Base-by-base conservation (phyloP, 805 yeast species). In the Barnettozyma vustinii region DNA sequence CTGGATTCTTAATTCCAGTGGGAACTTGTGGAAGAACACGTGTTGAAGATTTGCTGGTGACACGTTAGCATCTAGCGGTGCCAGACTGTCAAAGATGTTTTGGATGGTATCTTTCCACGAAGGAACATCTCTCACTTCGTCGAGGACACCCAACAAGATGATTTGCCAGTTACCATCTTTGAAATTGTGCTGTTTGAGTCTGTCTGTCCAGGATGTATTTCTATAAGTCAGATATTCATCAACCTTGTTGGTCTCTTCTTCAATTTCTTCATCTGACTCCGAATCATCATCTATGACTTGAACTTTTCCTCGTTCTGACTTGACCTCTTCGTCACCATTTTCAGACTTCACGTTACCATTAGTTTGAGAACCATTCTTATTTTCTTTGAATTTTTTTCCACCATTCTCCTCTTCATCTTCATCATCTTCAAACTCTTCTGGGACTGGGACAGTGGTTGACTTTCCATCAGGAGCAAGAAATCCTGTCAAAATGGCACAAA, bases 91-190 rank as follows among this genome's bases (percentile, higher is more conserved):
- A 47, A 77, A 77, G 2, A 84, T 75, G 30, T 74, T 71, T 6
- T 65, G 68, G 43, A 84, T 80, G 19, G 73, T 72, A 1, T 69
- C 67, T 23, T 69, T 61, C 67, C 78, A 84, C 13, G 74, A 75
- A 1, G 81, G 79, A 37, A 81, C 72, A 54, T 81, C 74, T 42
- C 80, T 80, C 15, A 80, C 79, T 44, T 74, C 70, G 19, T 81
- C 79, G 39, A 91, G 72, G 2, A 90, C 71, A 30, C 96, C 96
- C 44, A 90, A 63, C 40, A 91, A 64, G 40, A 85, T 77, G 37
- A 84, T 74, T 57, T 88, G 84, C 97, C 97, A 92, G 47, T 80
- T 81, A 4, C 96, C 96, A 58, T 88, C 90, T 57, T 76, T 80
- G 64, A 87, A 94, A 53, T 78, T 77, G 47, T 96, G 79, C 48